Base-by-base conservation (phyloP, 768 basidiomycete species). In the Harrya chromipes region DNA sequence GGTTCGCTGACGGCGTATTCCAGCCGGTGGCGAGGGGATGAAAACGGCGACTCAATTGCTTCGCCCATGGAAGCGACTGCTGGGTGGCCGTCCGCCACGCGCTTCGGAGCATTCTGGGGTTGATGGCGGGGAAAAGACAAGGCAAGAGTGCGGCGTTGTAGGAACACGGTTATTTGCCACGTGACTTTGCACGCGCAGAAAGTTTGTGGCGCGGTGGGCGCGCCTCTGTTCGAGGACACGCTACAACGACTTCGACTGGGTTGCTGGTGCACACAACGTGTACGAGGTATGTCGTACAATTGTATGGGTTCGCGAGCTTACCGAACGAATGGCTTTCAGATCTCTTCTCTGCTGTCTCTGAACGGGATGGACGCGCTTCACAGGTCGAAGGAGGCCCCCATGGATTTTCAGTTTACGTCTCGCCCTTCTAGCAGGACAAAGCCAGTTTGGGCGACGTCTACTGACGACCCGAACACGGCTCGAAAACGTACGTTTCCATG, bases 371-470 rank as follows among this genome's bases (percentile, higher is more conserved):
- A 61, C 52, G 36, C 48, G 54, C 66, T 53, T 20, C 53, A 49
- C 47, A 78, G 85, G 58, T 86, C 85, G 12, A 87, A 74, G 42
- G 90, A 91, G 63, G 87, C 85, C 4, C 90, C 90, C 4, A 93
- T 93, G 90, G 90, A 93, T 68, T 93, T 83, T 68, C 82, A 91
- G 64, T 91, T 84, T 73, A 91, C 89, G 9, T 81, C 83, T 56
- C 77, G 88, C 21, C 77, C 80, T 14, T 78, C 65, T 53, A 73
- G 63, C 47, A 64, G 68, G 33, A 69, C 74, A 48, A 80, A 73
- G 61, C 81, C 84, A 2, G 79, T 75, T 3, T 88, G 86, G 87
- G 78, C 77, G 21, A 16, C 62, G 16, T 49, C 61, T 20, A 47
- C 54, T 19, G 76, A 80, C 21, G 76, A 80, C 42, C 62, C 73